Percentiles rank a stretch among this genome's conserved stretches.
These are phyloP conservation scores for Penicillium sclerotigenum DNA, from an alignment of 2,329 filamentous ascomycete genomes.

Conservation along the genomic window DNA sequence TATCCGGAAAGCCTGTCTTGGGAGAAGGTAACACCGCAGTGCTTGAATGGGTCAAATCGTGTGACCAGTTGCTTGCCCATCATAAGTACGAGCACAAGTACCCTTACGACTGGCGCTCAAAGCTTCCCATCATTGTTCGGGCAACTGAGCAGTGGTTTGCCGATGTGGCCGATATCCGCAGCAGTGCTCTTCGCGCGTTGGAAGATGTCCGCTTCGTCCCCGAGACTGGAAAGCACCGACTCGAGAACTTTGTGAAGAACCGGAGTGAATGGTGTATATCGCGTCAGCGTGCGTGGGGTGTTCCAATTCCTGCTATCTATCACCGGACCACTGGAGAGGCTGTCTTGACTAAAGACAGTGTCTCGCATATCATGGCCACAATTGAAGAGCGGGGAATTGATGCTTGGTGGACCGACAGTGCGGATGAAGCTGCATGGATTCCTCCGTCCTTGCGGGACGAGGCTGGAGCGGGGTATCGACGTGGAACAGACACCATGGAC, in stretches of 20 bases:
- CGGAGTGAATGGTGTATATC: conserved; percentile 98
- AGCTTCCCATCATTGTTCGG: conserved; percentile 82
- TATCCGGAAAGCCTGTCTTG: conserved; percentile 72
- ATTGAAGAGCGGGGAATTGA: conserved; percentile 78
- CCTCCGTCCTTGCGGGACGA: conserved; percentile 57
- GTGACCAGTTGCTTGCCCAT: conserved; percentile 61
- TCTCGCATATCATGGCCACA: conserved; percentile 78
- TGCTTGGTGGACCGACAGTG: conserved; percentile 86
- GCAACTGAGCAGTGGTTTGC: conserved; percentile 98
- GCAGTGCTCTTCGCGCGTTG: conserved; percentile 66
- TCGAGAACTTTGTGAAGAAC: conserved; percentile 82
- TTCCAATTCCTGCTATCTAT: conserved; percentile 91
- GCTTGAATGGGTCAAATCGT: conserved; percentile 62
- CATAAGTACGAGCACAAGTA: conserved; percentile 86
- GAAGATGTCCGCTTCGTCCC: conserved; percentile 75
- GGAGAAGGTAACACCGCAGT: conserved; percentile 67
- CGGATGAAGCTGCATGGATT: conserved; percentile 75
- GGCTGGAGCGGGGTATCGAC: conserved; percentile 53
- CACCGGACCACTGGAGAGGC: conserved; percentile 65
- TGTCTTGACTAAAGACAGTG: conserved; percentile 72
- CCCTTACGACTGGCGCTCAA: conserved; percentile 96
- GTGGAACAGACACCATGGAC: conserved; percentile 95
- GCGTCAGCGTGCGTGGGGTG: conserved; percentile 90
- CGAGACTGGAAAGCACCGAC: conserved; percentile 65
- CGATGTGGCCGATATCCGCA: conserved; percentile 79